A percentile compares a stretch with the other conserved stretches of the same genome.
Evolutionary conservation across 352 stramenopile species (phyloP).

Genomic region (Phytophthora hybrid): DNA sequence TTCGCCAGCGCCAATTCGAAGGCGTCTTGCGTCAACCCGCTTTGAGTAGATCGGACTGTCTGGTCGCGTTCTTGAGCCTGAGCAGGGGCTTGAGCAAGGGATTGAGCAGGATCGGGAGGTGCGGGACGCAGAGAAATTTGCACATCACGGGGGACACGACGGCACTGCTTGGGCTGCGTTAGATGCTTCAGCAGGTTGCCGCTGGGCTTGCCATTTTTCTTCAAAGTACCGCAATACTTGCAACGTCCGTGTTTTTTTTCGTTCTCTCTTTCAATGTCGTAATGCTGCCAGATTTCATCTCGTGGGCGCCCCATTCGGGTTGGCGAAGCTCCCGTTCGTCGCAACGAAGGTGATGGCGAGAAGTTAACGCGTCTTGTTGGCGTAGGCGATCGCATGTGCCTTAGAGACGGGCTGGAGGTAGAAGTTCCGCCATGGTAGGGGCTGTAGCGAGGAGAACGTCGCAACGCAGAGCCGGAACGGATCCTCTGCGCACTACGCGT

Average conservation of each 20-base stretch:
- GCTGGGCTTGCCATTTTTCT: conserved; percentile 6
- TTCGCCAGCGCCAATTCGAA: conserved; percentile 2
- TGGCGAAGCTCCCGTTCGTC: too few relatives aligned
- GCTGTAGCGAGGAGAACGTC: background rate
- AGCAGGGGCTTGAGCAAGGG: too few relatives aligned
- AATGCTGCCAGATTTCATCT: background rate
- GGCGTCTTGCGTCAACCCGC: background rate
- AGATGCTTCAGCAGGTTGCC: conserved; percentile 4
- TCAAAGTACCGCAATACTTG: conserved; percentile 2
- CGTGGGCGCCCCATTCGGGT: too few relatives aligned
- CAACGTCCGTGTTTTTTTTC: background rate
- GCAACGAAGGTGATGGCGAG: background rate
- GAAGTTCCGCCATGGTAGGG: background rate
- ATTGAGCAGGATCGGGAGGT: too few relatives aligned
- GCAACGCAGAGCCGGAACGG: background rate
- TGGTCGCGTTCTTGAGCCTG: background rate
- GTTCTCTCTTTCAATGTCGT: background rate
- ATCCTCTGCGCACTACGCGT: background rate
- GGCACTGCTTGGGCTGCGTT: background rate
- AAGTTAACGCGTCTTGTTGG: background rate
- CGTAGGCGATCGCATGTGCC: background rate
- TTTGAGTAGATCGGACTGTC: background rate
- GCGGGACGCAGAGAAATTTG: background rate
- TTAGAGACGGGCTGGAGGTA: background rate
- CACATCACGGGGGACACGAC: background rate